These are phyloP conservation scores for Strobilomyces confusus DNA, from an alignment of 768 basidiomycete species.

Conservation along the genomic window DNA sequence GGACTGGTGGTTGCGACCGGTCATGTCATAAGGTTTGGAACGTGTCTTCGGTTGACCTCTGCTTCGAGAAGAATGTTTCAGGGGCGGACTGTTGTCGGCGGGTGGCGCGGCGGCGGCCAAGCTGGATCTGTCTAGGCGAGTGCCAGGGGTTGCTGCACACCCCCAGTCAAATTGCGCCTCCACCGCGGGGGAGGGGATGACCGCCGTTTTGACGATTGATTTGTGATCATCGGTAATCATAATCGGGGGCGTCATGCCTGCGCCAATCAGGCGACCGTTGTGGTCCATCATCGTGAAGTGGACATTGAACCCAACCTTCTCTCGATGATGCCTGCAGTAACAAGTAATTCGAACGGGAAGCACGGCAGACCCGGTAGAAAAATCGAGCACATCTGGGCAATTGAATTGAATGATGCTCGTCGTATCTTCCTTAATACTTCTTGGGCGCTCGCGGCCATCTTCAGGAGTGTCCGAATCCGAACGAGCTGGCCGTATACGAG, in stretches of 20 bases:
- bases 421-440: constrained; percentile 54
- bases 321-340: constrained; percentile 97
- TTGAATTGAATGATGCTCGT: constrained; percentile 94
- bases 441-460: constrained; percentile 45
- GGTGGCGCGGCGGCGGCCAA: constrained; percentile 20
- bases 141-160: too few species aligned
- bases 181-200: constrained; percentile 30
- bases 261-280: constrained; percentile 74
- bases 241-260: constrained; percentile 81
- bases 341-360: constrained; percentile 96
- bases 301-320: constrained; percentile 92
- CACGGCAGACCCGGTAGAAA: constrained; percentile 79
- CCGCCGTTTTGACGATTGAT: constrained; percentile 44
- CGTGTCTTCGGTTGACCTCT: constrained; percentile 53
- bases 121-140: too few species aligned
- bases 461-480: constrained; percentile 71
- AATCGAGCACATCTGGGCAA: constrained; percentile 84
- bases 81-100: constrained; percentile 36
- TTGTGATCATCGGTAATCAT: constrained; percentile 99
- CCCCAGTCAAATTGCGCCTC: constrained; percentile 51
- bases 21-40: constrained; percentile 65
- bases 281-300: constrained; percentile 83
- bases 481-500: constrained; percentile 73
- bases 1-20: constrained; percentile 27
- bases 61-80: constrained; percentile 45